These are phyloP conservation scores for Linnemannia elongata DNA, from an alignment of 192 early-diverging fungal species.

Conservation along the genomic window DNA sequence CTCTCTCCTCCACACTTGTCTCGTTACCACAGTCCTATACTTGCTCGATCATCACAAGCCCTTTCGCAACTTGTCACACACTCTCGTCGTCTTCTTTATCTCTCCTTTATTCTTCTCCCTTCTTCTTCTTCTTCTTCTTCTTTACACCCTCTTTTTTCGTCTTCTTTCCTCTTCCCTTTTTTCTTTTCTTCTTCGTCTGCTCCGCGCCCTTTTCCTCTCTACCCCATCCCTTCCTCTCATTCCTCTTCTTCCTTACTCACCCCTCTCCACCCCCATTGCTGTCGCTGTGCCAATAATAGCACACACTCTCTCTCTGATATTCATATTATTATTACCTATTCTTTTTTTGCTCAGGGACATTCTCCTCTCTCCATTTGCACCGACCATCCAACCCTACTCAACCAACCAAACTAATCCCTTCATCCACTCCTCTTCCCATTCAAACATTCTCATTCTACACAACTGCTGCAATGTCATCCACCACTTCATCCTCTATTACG, in stretches of 20 bases:
- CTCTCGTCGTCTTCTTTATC: neutral
- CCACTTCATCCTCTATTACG: conserved; percentile 10
- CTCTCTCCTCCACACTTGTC: neutral
- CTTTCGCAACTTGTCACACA: neutral
- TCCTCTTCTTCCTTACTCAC: neutral
- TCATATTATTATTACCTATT: neutral
- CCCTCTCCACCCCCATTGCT: neutral
- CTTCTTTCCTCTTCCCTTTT: neutral
- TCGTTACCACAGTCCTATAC: neutral
- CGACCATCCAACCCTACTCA: neutral
- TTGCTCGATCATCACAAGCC: neutral
- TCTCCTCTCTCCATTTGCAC: neutral
- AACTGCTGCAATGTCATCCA: conserved; percentile 23
- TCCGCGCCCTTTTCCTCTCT: neutral
- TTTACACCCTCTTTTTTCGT: neutral
- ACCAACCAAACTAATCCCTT: conserved; percentile 1
- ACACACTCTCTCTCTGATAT: no score
- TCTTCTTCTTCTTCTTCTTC: neutral
- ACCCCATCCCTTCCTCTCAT: neutral
- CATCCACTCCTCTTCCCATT: neutral
- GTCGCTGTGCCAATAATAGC: conserved; percentile 3
- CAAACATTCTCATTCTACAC: neutral
- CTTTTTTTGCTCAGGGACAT: neutral
- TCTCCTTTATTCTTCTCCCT: neutral
- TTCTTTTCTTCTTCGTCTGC: neutral